Evolutionary conservation across 371 early-diverging fungal genomes (phyloP), one percentile per base, ranked within the genome.

Genomic region (Mycotypha africana): DNA sequence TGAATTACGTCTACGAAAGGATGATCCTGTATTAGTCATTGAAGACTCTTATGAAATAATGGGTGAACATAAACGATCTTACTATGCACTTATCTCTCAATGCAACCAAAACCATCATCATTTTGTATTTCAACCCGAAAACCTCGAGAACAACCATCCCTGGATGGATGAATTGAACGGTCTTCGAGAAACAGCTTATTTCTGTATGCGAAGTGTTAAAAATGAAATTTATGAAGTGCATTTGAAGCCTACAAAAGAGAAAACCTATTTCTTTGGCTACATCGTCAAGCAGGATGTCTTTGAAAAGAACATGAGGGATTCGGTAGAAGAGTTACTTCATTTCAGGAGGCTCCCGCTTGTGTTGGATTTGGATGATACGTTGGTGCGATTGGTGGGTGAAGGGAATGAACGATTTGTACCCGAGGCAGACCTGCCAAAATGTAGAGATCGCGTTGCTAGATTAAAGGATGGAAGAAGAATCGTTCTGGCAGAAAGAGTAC

Each of bases 281-380:
- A 53, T 88, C 14, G 62, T 71, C 47, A 76, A 77, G 45, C 80
- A 74, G 12, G 65, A 62, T 0, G 84, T 80, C 37, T 58, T 89
- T 53, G 47, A 60, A 6, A 67, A 57, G 8, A 66, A 70, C 23
- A 75, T 82, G n/a, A 64, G 67, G 25, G 62, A 70, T 19, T 74
- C 78, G 11, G 70, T 75, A 46, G 56, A 64, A 24, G 61, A 58
- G 16, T 57, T 70, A 2, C 34, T 63, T 12, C 66, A 68, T 35
- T 66, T 68, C 32, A 64, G 85, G 17, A 70, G 72, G 41, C 53
- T 89, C 11, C 89, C 89, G 0, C 76, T 89, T 11, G 89, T 89
- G 0, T 62, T 89, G 20, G 89, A 89, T 60, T 63, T 89, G 33
- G 89, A 89, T 60, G 89, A 89, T 58, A 89, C 89, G 0, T 65